Conservation (phyloP, 805 yeast species). For the Ogataea pini region DNA sequence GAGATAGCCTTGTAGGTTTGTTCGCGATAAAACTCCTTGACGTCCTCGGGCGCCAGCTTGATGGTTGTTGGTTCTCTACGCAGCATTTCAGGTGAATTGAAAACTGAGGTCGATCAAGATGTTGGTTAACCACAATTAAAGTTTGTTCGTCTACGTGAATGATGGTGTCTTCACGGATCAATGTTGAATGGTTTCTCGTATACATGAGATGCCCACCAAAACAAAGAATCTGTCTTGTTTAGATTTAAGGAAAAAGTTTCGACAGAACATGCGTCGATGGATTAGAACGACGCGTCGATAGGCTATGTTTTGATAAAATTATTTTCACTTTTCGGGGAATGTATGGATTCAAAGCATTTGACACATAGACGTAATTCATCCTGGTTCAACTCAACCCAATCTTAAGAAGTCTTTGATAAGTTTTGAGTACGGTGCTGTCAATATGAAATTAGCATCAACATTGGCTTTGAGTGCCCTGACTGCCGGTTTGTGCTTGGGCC, state of each 20-base stretch:
- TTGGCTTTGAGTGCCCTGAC: neutral
- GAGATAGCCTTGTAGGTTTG: constrained; percentile 26
- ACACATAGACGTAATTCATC: neutral
- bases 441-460: neutral
- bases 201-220: no score
- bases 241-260: neutral
- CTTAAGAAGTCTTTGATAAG: neutral
- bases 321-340: neutral
- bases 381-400: no score
- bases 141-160: no score
- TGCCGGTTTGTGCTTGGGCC: neutral
- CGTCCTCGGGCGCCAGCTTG: constrained; percentile 67
- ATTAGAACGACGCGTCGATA: neutral
- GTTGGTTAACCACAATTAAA: no score
- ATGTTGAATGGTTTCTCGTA: neutral
- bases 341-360: neutral
- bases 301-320: neutral
- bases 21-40: constrained; percentile 39
- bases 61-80: constrained; percentile 73
- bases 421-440: neutral
- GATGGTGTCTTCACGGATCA: no score
- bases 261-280: neutral
- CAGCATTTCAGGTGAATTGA: constrained; percentile 44
- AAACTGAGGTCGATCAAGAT: no score
- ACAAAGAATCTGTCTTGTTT: neutral